A percentile compares a stretch with the other conserved stretches of the same genome.
phyloP scores from a whole-genome alignment of 73 alveolate genomes.

The Durusdinium trenchii region DNA sequence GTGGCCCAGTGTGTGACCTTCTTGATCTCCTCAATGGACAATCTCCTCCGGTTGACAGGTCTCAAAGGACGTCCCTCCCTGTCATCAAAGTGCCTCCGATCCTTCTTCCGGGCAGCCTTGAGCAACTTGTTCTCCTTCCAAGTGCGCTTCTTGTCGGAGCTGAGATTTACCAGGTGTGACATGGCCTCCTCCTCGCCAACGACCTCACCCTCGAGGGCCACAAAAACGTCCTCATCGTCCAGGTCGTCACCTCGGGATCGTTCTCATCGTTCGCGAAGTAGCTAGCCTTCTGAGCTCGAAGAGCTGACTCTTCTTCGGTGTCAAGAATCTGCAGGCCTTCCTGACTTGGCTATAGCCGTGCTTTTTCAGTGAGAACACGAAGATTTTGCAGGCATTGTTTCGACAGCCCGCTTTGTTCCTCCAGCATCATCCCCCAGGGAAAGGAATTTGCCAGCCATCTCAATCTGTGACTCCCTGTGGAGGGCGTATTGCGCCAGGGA shows the following conservation, averaged over 20 bases:
- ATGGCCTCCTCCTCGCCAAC: background rate
- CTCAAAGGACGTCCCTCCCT: background rate
- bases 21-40: background rate
- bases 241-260: background rate
- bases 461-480: background rate
- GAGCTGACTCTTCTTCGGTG: background rate
- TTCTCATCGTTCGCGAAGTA: background rate
- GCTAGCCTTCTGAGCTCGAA: background rate
- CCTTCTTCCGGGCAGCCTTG: conserved; percentile 16
- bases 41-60: background rate
- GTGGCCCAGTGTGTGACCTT: background rate
- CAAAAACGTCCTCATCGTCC: background rate
- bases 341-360: background rate
- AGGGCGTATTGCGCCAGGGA: conserved; percentile 10
- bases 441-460: conserved; percentile 3
- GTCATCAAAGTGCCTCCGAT: background rate
- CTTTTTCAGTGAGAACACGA: background rate
- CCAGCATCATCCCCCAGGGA: background rate
- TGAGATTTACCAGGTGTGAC: background rate
- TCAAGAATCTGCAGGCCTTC: background rate
- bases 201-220: background rate
- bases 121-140: background rate
- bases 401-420: background rate
- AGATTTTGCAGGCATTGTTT: background rate
- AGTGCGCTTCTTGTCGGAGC: background rate